Conservation (phyloP, 108 stramenopile genomes). For the Cyclostephanos tholiformis region DNA sequence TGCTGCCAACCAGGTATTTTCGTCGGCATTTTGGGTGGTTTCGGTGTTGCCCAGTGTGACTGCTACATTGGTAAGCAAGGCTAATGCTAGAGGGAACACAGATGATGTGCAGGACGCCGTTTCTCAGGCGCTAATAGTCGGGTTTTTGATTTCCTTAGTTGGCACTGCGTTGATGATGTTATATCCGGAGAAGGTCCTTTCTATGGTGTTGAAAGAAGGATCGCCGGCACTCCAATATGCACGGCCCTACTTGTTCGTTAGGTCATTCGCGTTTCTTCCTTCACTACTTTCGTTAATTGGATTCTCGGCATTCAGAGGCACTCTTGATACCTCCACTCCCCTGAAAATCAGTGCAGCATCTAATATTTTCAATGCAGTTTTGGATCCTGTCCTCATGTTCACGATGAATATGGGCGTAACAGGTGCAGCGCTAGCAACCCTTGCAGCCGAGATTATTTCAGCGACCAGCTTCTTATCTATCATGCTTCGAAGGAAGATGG, state of each 20-base stretch:
- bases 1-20: constrained; percentile 91
- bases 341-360: constrained; percentile 80
- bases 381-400: constrained; percentile 90
- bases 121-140: constrained; percentile 79
- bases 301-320: constrained; percentile 57
- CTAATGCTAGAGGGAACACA: constrained; percentile 73
- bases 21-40: constrained; percentile 79
- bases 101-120: constrained; percentile 80
- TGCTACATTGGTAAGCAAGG: constrained; percentile 83
- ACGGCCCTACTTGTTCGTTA: constrained; percentile 79
- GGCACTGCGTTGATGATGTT: constrained; percentile 67
- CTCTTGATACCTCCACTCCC: constrained; percentile 82
- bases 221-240: constrained; percentile 87
- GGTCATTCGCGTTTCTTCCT: constrained; percentile 87
- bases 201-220: constrained; percentile 34
- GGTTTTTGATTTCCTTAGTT: constrained; percentile 69
- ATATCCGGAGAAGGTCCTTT: constrained; percentile 49
- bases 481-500: constrained; percentile 58
- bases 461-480: constrained; percentile 64
- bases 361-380: constrained; percentile 80
- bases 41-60: constrained; percentile 88
- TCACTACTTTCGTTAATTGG: constrained; percentile 74
- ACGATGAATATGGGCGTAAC: constrained; percentile 77
- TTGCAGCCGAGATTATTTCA: constrained; percentile 73
- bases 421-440: constrained; percentile 88